Base-by-base conservation (phyloP, 2,329 filamentous ascomycete genomes). In the Fusarium mangiferae region DNA sequence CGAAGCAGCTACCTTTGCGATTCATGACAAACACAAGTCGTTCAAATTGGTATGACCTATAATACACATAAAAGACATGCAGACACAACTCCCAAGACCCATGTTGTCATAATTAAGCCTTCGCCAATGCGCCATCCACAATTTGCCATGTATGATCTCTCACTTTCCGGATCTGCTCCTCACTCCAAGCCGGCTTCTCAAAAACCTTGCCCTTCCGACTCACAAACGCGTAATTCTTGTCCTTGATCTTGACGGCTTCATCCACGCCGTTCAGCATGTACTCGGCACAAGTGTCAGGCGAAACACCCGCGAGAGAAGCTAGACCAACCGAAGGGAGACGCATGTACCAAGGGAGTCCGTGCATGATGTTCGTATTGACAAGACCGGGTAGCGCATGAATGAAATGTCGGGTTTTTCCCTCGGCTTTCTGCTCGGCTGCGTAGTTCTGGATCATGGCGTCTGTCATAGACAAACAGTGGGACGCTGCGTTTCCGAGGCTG, bases 361-460 rank as follows among this genome's bases (percentile, higher is more conserved):
- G 55, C 24, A 48, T 26, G 6, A 84, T 33, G 4, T 78, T 78
- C 0, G 84, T 83, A 4, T 78, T 77, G 20, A 87, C 85, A 3
- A 77, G 28, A 4, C 84, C 84, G 0, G 85, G 85, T 15, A 73
- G 81, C 1, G 82, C 82, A 52, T 87, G 85, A 0, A 85, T 72
- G 55, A 84, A 87, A 46, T 81, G 77, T 4, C 78, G 73, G 26
- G 24, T 71, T 10, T 22, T 38, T 6, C 69, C 48, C 3, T 44
- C 42, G 1, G 24, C 22, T 6, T 61, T 70, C 14, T 81, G 77
- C 36, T 81, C 66, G 2, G 77, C 72, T 1, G 83, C 81, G 10
- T 79, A 78, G 13, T 70, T 66, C 66, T 84, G 83, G 12, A 83
- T 64, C 75, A 85, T 82, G 15, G 77, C 80, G 33, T 84, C 80